Conservation (phyloP, 805 yeast species). For the Ascoidea asiatica region DNA sequence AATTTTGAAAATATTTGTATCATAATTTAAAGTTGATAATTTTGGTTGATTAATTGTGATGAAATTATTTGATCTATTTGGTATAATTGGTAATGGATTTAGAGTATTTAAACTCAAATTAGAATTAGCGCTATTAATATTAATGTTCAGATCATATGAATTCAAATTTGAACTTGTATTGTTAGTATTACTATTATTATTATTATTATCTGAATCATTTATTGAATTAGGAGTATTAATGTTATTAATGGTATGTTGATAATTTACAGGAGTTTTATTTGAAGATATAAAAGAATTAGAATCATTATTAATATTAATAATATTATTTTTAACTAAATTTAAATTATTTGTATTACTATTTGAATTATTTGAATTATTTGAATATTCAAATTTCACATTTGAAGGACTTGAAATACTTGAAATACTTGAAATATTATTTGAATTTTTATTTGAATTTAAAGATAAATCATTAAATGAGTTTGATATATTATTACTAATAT, state of each 20-base stretch:
- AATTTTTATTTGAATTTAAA: not conserved
- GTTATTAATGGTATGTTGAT: not conserved
- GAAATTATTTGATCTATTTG: too few relatives aligned
- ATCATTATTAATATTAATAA: not conserved
- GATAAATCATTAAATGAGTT: not conserved
- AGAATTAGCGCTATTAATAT: not conserved
- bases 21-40: constrained; percentile 20
- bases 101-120: not conserved
- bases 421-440: not conserved
- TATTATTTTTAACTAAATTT: too few relatives aligned
- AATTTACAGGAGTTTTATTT: not conserved
- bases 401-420: not conserved
- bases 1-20: constrained; percentile 26
- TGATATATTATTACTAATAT: too few relatives aligned
- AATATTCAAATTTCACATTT: not conserved
- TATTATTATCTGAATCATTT: not conserved
- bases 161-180: too few relatives aligned
- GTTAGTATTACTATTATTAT: too few relatives aligned
- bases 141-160: not conserved
- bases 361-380: not conserved
- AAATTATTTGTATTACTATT: too few relatives aligned
- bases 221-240: not conserved
- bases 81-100: not conserved
- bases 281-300: not conserved
- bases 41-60: too few relatives aligned